A percentile compares a stretch with the other conserved stretches of the same genome.
Evolutionary conservation across 805 yeast genomes (phyloP).

Genomic region (Candida jianshihensis): DNA sequence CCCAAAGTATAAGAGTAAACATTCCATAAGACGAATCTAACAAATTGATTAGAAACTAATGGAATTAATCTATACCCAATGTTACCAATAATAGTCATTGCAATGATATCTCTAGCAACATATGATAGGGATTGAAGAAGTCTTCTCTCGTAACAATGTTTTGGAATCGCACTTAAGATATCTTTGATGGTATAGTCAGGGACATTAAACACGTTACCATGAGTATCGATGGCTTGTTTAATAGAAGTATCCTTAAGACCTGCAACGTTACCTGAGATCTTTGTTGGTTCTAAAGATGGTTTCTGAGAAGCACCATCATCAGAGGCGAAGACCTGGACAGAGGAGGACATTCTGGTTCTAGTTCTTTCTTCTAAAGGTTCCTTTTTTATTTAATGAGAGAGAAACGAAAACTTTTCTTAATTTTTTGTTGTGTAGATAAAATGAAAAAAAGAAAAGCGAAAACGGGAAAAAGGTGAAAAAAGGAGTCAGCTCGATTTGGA

Average conservation of each 20-base stretch:
- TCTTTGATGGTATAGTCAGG: conserved; percentile 60
- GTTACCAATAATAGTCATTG: conserved; percentile 36
- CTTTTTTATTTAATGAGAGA: too few species aligned
- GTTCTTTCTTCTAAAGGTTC: too few species aligned
- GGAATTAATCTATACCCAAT: conserved; percentile 39
- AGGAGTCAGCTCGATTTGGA: too few species aligned
- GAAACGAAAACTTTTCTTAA: too few species aligned
- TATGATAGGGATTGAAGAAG: conserved; percentile 41
- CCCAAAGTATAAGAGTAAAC: conserved; percentile 35
- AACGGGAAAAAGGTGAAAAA: too few species aligned
- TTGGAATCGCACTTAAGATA: conserved; percentile 50
- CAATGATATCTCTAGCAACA: conserved; percentile 45
- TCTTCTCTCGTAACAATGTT: conserved; percentile 52
- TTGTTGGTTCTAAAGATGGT: conserved; percentile 10
- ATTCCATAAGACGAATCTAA: conserved; percentile 37
- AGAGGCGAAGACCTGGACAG: conserved; percentile 12
- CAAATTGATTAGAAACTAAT: conserved; percentile 23
- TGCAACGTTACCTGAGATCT: conserved; percentile 16
- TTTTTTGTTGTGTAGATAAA: too few species aligned
- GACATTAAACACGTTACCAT: conserved; percentile 48
- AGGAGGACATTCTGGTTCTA: conserved; percentile 5
- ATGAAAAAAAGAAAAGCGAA: too few species aligned
- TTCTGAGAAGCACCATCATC: conserved; percentile 2
- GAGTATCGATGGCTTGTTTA: conserved; percentile 37
- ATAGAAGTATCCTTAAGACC: conserved; percentile 16